These are phyloP conservation scores for Gossypium australe DNA, from an alignment of 345 rosid genomes.

Conservation along the genomic window DNA sequence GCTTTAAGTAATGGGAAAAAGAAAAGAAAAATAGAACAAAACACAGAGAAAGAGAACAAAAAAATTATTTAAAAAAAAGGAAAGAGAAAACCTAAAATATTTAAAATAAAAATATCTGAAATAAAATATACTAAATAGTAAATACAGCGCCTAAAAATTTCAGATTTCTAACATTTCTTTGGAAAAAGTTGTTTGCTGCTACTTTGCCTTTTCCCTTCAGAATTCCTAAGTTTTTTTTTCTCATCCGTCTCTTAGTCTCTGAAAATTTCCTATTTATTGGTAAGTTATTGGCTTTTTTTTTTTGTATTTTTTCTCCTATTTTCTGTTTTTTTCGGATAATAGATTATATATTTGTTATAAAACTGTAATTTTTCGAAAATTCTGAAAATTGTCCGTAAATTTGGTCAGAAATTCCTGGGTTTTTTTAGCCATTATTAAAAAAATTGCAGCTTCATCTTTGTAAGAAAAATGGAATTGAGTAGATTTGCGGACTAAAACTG, in stretches of 20 bases:
- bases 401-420: slow-evolving; percentile 1
- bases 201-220: neutral
- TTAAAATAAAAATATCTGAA: neutral
- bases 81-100: neutral
- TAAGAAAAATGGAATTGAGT: neutral
- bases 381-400: slow-evolving; percentile 12
- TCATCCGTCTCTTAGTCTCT: neutral
- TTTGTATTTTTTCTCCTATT: neutral
- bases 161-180: slow-evolving; percentile 4
- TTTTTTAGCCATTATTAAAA: slow-evolving; percentile 8
- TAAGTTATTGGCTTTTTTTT: slow-evolving; percentile 28
- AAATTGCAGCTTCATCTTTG: neutral
- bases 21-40: neutral
- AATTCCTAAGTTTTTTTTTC: slow-evolving; percentile 15
- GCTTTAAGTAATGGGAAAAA: neutral
- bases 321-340: neutral
- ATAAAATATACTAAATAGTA: neutral
- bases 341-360: neutral
- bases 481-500: neutral
- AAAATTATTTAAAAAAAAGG: no score
- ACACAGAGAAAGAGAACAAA: neutral
- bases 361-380: slow-evolving; percentile 19
- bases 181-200: neutral
- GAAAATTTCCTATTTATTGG: slow-evolving; percentile 23
- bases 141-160: neutral